phyloP scores from a whole-genome alignment of 202 grass and related monocot genomes.

The Digitaria exilis region DNA sequence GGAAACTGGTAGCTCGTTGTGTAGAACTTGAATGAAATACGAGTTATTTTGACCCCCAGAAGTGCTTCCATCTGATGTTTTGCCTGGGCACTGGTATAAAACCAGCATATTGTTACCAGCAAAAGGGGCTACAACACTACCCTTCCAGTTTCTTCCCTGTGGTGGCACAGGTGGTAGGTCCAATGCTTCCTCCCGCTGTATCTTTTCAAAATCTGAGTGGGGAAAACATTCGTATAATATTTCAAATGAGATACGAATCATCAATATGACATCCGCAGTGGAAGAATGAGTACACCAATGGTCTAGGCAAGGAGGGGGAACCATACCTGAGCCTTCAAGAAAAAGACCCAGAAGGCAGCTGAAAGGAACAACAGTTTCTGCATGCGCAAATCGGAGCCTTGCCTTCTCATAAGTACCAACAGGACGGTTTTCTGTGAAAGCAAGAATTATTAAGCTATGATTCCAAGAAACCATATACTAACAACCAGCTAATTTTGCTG shows the following conservation, averaged over 20 bases:
- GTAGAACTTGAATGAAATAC: constrained; percentile 82
- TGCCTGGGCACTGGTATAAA: constrained; percentile 68
- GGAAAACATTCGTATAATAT: constrained; percentile 10
- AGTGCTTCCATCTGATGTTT: constrained; percentile 35
- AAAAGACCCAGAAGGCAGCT: constrained; percentile 93
- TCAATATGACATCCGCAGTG: background rate
- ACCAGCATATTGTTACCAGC: constrained; percentile 93
- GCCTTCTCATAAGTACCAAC: constrained; percentile 84
- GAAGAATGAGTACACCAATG: background rate
- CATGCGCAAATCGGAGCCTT: constrained; percentile 94
- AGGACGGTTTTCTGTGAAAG: constrained; percentile 52
- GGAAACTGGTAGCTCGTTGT: constrained; percentile 90
- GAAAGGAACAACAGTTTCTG: constrained; percentile 92
- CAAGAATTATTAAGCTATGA: constrained; percentile 21
- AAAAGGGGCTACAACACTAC: constrained; percentile 87
- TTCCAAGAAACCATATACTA: background rate
- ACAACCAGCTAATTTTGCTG: background rate
- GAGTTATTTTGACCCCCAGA: constrained; percentile 45
- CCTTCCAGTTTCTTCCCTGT: constrained; percentile 85
- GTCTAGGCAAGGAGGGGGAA: background rate
- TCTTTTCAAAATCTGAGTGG: constrained; percentile 75
- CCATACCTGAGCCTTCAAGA: constrained; percentile 72
- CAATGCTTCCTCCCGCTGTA: constrained; percentile 69
- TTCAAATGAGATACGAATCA: background rate
- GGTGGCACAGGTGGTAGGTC: constrained; percentile 74